phyloP scores from a whole-genome alignment of 2,329 filamentous ascomycete species.

The Penicillium freii region DNA sequence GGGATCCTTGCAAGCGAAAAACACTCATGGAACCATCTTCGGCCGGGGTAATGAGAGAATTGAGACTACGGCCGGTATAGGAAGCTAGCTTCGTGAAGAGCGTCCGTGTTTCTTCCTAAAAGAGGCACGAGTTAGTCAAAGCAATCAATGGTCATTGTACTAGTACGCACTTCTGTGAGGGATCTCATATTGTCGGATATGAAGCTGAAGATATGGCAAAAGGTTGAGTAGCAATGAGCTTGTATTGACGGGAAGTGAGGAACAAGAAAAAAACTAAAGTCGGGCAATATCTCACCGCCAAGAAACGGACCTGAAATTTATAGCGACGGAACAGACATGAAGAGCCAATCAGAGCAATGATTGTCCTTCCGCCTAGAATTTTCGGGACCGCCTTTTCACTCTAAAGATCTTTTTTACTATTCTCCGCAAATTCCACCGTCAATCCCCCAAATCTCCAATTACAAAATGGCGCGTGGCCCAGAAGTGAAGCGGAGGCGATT shows the following conservation, averaged over 20 bases:
- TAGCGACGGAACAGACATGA: conserved; percentile 16
- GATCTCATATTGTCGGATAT: conserved; percentile 7
- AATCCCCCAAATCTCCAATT: neutral
- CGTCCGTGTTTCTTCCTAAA: conserved; percentile 54
- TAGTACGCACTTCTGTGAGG: conserved; percentile 61
- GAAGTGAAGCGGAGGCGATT: conserved; percentile 52
- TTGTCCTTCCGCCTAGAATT: conserved; percentile 7
- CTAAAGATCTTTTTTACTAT: conserved; percentile 11
- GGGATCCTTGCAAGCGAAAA: conserved; percentile 76
- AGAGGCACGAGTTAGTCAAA: neutral
- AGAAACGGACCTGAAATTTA: conserved; percentile 5
- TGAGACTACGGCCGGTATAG: conserved; percentile 65
- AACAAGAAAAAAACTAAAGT: conserved; percentile 4
- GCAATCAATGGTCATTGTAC: conserved; percentile 59
- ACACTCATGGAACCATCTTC: conserved; percentile 60
- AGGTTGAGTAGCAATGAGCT: neutral
- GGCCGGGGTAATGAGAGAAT: conserved; percentile 46
- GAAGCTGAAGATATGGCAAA: neutral
- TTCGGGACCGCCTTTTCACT: conserved; percentile 8
- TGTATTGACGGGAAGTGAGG: conserved; percentile 11
- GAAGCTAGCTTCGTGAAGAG: conserved; percentile 91
- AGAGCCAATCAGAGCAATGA: conserved; percentile 1
- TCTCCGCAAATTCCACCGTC: conserved; percentile 11
- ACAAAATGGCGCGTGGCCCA: conserved; percentile 48
- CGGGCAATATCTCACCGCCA: conserved; percentile 8